Evolutionary conservation across 495 filamentous ascomycete genomes (phyloP), one percentile per base, ranked within the genome.

Genomic region (Parachaetomium inaequale): DNA sequence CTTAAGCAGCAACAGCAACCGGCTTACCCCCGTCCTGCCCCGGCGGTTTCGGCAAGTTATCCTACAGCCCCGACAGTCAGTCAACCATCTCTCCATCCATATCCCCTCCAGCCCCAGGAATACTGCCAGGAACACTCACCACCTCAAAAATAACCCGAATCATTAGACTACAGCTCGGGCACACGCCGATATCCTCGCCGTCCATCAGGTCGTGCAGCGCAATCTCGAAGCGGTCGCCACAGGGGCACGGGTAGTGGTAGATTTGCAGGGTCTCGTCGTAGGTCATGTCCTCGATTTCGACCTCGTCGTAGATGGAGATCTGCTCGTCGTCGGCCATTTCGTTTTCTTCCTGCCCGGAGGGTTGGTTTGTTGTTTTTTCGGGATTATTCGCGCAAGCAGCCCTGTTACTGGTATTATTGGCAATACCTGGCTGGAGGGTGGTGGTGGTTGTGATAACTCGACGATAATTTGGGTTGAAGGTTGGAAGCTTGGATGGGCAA

Each of bases 251-350:
- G 74, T 92, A 96, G 74, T 92, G 89, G 76, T 96, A 98, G 69
- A 96, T 86, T 74, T 95, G 86, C 23, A 91, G 80, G 3, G 81
- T 81, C 26, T 86, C 76, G 74, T 98, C 92, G 75, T 85, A 98
- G 71, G 91, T 94, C 90, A 98, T 96, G 74, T 98, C 94, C 74
- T 98, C 94, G 82, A 98, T 97, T 73, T 98, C 94, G 78, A 98
- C 92, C 76, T 98, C 93, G 75, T 98, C 94, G 81, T 98, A 98
- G 69, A 96, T 88, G 59, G 88, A 85, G 47, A 86, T 72, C 50
- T 81, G 75, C 42, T 87, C 85, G 68, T 81, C 78, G 50, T 89
- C 88, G 26, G 86, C 81, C 88, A 89, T 90, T 50, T 70, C 79
- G 26, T 23, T 32, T 23, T n/a, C n/a, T n/a, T n/a, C n/a, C n/a